A percentile compares a stretch with the other conserved stretches of the same genome.
Conservation (phyloP, 345 rosid genomes). For the Rhizophora apiculata region DNA sequence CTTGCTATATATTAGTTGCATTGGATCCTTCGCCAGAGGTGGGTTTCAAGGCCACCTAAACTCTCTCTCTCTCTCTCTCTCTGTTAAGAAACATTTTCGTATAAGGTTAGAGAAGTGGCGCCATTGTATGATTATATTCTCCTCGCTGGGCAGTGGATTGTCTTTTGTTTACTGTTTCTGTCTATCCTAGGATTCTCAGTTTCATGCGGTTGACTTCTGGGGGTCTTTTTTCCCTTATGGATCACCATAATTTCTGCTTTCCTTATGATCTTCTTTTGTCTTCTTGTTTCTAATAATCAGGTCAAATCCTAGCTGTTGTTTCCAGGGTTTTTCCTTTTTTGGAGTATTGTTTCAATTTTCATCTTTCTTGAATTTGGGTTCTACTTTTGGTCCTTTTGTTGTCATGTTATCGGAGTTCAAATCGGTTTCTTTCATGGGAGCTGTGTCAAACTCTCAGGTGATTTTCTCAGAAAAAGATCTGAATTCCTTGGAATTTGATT, state of each 20-base stretch:
- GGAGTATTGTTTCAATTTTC: not conserved
- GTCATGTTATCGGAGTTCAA: slow-evolving; percentile 28
- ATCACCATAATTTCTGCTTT: not conserved
- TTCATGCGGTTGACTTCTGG: not conserved
- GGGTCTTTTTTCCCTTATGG: not conserved
- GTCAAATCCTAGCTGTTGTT: not conserved
- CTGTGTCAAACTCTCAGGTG: slow-evolving; percentile 39
- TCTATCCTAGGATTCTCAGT: slow-evolving; percentile 7
- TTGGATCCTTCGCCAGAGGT: slow-evolving; percentile 84
- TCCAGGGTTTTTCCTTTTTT: not conserved
- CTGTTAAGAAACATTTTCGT: slow-evolving; percentile 13
- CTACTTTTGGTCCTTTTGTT: not conserved
- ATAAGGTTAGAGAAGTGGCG: slow-evolving; percentile 3
- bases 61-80: slow-evolving; percentile 17
- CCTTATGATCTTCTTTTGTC: not conserved
- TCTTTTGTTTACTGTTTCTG: not conserved
- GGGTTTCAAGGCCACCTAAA: slow-evolving; percentile 23
- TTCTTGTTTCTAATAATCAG: not conserved
- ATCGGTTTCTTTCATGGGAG: slow-evolving; percentile 21
- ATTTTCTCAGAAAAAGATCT: slow-evolving; percentile 44
- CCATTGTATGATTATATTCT: slow-evolving; percentile 1
- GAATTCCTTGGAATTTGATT: slow-evolving; percentile 40
- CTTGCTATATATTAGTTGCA: slow-evolving; percentile 35
- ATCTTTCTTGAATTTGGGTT: too few relatives aligned
- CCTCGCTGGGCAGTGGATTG: not conserved